Base-by-base conservation (phyloP, 345 rosid genomes). In the Passiflora organensis region DNA sequence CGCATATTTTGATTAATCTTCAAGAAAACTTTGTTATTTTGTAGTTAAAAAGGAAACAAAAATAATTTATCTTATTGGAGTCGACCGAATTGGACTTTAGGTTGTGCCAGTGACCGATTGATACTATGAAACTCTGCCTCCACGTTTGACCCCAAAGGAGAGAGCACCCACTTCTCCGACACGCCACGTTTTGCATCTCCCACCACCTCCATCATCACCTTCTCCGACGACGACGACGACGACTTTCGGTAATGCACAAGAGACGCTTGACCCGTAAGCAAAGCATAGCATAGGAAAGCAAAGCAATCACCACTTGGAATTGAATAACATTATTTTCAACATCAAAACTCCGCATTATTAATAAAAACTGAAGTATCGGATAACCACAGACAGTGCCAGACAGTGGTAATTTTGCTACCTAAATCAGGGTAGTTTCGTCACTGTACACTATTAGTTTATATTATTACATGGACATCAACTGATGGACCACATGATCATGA, bases 251-350 rank as follows among this genome's bases (percentile, higher is more conserved):
- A 24, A 11, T 36, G 13, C 12, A 1, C 24, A 6, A 28, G 60
- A 43, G 60, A 24, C 50, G 50, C 39, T 43, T 55, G 38, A 55
- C 48, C 59, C 48, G 1, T 55, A 23, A 21, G 48, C n/a, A 24
- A n/a, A 53, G 44, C 55, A 51, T 25, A 36, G 2, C 18, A 51
- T n/a, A n/a, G n/a, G n/a, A 14, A 32, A 23, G n/a, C 16, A 12
- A 19, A 10, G 34, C 8, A 28, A 8, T 28, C 34, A 28, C 34
- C 8, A 28, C 34, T 28, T 28, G 34, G 8, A 3, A 2, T 8
- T 17, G 51, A 32, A 48, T 6, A 48, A 23, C 10, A 0, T 13
- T 48, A 32, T 48, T 16, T 43, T 16, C 14, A 42, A 43, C 20
- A 9, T 38, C 17, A 24, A 16, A 43, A 5, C 9, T 13, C 37